phyloP scores from a whole-genome alignment of 75 land plant species.

The Cunninghamia lanceolata region DNA sequence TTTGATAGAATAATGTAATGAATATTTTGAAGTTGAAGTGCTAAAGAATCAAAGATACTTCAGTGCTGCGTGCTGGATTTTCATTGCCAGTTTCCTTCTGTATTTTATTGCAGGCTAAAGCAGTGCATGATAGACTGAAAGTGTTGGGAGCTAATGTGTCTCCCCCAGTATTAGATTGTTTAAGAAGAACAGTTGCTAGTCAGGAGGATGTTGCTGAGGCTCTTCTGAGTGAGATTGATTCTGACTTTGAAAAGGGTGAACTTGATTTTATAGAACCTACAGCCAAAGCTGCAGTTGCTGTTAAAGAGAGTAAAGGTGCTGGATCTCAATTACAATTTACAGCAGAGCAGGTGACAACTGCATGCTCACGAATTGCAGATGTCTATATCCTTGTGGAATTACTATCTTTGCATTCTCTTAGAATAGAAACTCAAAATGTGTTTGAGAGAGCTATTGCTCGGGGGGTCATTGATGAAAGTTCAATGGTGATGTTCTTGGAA shows the following conservation, averaged over 20 bases:
- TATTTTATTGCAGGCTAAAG: slow-evolving; percentile 26
- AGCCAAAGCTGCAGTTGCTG: slow-evolving; percentile 19
- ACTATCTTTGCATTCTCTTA: slow-evolving; percentile 40
- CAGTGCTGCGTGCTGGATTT: background rate
- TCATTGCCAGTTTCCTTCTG: background rate
- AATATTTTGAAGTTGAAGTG: background rate
- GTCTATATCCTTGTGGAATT: slow-evolving; percentile 46
- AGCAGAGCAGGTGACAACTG: slow-evolving; percentile 32
- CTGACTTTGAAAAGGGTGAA: slow-evolving; percentile 41
- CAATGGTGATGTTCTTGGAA: slow-evolving; percentile 45
- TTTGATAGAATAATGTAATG: background rate
- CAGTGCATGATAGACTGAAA: slow-evolving; percentile 42
- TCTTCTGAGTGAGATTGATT: slow-evolving; percentile 40
- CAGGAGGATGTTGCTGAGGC: slow-evolving; percentile 39
- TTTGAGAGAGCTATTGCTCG: slow-evolving; percentile 49
- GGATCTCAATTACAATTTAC: slow-evolving; percentile 29
- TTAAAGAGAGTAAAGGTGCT: slow-evolving; percentile 25
- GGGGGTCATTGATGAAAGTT: slow-evolving; percentile 43
- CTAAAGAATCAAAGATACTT: background rate
- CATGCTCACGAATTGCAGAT: slow-evolving; percentile 48
- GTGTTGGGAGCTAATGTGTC: slow-evolving; percentile 38
- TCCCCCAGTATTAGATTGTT: slow-evolving; percentile 40
- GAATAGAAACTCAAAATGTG: slow-evolving; percentile 38
- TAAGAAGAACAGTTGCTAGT: slow-evolving; percentile 32
- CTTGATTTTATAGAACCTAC: slow-evolving; percentile 26